phyloP scores from a whole-genome alignment of 2,329 filamentous ascomycete genomes.

The Spiromastix sp. region DNA sequence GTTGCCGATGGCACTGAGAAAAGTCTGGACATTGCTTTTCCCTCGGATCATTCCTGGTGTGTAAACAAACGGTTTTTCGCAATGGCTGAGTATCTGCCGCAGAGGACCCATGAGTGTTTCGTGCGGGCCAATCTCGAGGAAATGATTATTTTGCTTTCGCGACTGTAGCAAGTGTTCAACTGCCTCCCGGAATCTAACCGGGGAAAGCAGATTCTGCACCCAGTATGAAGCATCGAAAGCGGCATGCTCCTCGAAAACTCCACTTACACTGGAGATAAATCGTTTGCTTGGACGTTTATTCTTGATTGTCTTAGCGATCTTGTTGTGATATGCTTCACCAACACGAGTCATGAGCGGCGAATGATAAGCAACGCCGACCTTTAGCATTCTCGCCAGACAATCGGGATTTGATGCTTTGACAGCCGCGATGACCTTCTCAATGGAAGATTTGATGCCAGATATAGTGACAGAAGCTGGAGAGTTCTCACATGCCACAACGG shows the following conservation, averaged over 20 bases:
- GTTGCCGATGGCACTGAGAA: neutral
- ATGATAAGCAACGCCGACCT: constrained; percentile 17
- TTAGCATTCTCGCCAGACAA: too few species aligned
- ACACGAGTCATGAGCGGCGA: constrained; percentile 14
- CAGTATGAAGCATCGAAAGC: constrained; percentile 12
- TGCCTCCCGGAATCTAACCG: constrained; percentile 12
- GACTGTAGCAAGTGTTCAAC: constrained; percentile 3
- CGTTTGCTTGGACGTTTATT: neutral
- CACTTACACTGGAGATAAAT: constrained; percentile 1
- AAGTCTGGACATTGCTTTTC: constrained; percentile 5
- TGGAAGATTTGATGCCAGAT: too few species aligned
- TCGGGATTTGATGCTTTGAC: too few species aligned
- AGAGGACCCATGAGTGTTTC: constrained; percentile 22
- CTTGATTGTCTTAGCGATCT: neutral
- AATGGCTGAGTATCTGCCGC: constrained; percentile 15
- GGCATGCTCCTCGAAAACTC: neutral
- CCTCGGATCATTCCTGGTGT: neutral
- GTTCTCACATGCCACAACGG: too few species aligned
- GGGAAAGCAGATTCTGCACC: constrained; percentile 22
- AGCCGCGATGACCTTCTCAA: too few species aligned
- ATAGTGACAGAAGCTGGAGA: too few species aligned
- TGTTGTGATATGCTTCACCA: neutral
- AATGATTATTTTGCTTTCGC: neutral
- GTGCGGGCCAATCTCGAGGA: constrained; percentile 30
- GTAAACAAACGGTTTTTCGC: constrained; percentile 1